Conservation (phyloP, 2,329 filamentous ascomycete genomes). For the Cytospora piceicola region DNA sequence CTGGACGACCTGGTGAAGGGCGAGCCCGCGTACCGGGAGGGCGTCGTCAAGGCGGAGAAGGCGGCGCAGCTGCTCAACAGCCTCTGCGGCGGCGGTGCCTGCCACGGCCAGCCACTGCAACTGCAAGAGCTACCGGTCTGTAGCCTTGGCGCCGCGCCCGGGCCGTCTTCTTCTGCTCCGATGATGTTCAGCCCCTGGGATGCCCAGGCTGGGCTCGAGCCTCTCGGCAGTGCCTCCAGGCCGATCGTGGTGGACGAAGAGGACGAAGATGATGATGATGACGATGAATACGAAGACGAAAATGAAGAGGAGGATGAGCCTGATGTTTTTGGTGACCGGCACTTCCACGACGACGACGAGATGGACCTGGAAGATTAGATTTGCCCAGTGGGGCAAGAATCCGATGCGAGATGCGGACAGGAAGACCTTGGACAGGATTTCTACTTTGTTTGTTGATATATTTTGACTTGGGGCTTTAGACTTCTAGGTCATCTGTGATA, state of each 20-base stretch:
- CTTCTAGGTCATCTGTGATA: neutral
- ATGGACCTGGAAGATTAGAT: neutral
- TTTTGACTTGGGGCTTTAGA: neutral
- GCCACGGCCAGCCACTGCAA: neutral
- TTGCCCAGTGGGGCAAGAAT: no score
- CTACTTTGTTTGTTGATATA: neutral
- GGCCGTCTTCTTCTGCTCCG: neutral
- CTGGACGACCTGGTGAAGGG: slow-evolving; percentile 13
- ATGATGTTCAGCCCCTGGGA: neutral
- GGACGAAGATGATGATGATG: neutral
- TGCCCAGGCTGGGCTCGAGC: neutral
- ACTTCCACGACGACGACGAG: slow-evolving; percentile 7
- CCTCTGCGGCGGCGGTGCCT: neutral
- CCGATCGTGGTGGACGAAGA: slow-evolving; percentile 6
- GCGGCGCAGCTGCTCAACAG: neutral
- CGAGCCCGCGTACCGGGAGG: neutral
- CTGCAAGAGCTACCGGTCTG: neutral
- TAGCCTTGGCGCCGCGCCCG: neutral
- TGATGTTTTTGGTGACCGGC: slow-evolving; percentile 16
- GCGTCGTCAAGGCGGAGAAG: neutral
- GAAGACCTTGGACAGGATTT: neutral
- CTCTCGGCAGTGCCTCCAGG: slow-evolving; percentile 1
- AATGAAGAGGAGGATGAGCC: neutral
- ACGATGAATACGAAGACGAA: neutral
- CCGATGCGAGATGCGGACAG: neutral